Conservation (phyloP, 495 filamentous ascomycete species). For the Chaetomium cochliodes region DNA sequence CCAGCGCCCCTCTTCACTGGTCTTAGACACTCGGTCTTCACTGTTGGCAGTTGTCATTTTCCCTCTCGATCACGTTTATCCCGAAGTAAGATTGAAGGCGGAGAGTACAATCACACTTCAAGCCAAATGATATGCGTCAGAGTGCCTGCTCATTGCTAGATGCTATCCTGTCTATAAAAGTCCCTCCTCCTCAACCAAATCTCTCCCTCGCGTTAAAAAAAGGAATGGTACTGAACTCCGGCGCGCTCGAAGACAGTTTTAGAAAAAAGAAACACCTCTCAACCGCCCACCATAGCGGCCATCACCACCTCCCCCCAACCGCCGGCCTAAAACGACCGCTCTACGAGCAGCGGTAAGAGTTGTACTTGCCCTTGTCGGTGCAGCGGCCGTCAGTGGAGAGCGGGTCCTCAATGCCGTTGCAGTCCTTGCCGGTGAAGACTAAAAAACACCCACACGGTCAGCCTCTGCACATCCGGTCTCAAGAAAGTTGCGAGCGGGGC, state of each 20-base stretch:
- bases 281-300: background rate
- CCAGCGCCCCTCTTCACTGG: too few relatives aligned
- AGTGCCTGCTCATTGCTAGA: background rate
- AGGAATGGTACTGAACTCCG: background rate
- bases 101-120: too few relatives aligned
- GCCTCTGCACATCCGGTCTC: background rate
- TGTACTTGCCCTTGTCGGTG: conserved; percentile 5
- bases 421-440: conserved; percentile 4
- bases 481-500: too few relatives aligned
- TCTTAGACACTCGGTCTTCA: too few relatives aligned
- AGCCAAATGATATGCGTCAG: background rate
- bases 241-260: background rate
- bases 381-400: background rate
- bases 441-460: background rate
- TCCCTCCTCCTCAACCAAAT: background rate
- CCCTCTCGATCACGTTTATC: too few relatives aligned
- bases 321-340: background rate
- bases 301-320: background rate
- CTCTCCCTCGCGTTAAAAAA: background rate
- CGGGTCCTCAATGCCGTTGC: background rate
- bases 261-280: background rate
- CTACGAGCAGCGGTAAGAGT: conserved; percentile 4
- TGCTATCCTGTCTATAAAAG: background rate
- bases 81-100: too few relatives aligned
- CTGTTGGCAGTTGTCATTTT: too few relatives aligned